Conservation (phyloP, 2,329 filamentous ascomycete species). For the Cladosporium phlei region DNA sequence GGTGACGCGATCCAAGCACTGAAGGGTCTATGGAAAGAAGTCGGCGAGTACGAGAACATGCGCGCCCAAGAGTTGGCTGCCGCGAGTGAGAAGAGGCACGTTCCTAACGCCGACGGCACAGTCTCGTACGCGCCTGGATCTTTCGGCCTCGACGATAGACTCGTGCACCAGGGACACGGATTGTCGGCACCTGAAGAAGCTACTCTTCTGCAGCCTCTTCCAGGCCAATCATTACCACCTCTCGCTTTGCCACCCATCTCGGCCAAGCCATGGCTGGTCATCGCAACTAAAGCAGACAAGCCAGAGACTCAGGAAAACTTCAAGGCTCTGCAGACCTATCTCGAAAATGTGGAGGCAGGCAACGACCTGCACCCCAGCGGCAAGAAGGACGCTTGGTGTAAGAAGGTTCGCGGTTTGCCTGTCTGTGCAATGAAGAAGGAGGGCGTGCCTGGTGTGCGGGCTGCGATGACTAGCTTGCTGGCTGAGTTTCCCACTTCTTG, state of each 20-base stretch:
- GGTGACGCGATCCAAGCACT: slow-evolving; percentile 76
- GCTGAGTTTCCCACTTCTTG: no score
- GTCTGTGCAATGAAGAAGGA: slow-evolving; percentile 86
- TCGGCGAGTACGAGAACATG: slow-evolving; percentile 79
- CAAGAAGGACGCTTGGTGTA: slow-evolving; percentile 58
- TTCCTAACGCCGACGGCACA: slow-evolving; percentile 42
- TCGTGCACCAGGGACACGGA: slow-evolving; percentile 11
- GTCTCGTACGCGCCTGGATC: slow-evolving; percentile 44
- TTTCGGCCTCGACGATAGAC: not conserved
- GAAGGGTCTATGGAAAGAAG: slow-evolving; percentile 81
- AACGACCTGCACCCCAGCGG: slow-evolving; percentile 66
- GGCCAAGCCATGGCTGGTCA: slow-evolving; percentile 94
- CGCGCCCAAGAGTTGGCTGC: slow-evolving; percentile 67
- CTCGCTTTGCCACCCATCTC: slow-evolving; percentile 66
- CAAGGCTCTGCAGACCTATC: slow-evolving; percentile 61
- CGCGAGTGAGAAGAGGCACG: slow-evolving; percentile 53
- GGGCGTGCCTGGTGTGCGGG: slow-evolving; percentile 69
- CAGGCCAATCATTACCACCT: slow-evolving; percentile 37
- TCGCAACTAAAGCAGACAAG: slow-evolving; percentile 88
- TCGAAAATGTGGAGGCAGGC: slow-evolving; percentile 61
- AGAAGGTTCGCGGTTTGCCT: slow-evolving; percentile 62
- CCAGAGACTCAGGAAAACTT: slow-evolving; percentile 76
- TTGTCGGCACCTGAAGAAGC: slow-evolving; percentile 18
- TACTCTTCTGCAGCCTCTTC: slow-evolving; percentile 22
- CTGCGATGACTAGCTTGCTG: slow-evolving; percentile 66